phyloP scores from a whole-genome alignment of 106 monocot genomes.

The Dioscorea alata region DNA sequence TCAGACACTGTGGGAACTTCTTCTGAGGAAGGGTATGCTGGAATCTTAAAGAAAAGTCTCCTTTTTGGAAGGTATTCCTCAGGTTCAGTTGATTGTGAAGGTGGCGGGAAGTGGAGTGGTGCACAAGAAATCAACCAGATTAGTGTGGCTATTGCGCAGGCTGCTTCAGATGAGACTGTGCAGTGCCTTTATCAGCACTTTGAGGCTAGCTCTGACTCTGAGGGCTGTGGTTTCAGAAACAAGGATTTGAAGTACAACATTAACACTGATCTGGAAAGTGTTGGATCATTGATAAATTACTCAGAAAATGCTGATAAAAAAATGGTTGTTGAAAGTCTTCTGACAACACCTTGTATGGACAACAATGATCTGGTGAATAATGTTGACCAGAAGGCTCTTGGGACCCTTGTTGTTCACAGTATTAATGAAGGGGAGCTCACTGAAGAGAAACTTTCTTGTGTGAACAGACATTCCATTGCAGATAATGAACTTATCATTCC shows the following conservation, averaged over 20 bases:
- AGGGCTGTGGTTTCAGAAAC: conserved; percentile 20
- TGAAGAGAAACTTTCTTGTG: conserved; percentile 27
- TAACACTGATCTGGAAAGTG: conserved; percentile 20
- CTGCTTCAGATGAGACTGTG: conserved; percentile 39
- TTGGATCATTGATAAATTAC: conserved; percentile 4
- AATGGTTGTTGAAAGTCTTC: conserved; percentile 39
- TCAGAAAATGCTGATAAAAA: conserved; percentile 32
- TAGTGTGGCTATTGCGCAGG: conserved; percentile 27
- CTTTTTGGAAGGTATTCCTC: conserved; percentile 63
- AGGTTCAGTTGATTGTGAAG: conserved; percentile 70
- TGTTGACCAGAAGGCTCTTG: conserved; percentile 35
- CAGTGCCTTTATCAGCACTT: conserved; percentile 30
- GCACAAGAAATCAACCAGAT: conserved; percentile 44
- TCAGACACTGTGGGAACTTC: conserved; percentile 73
- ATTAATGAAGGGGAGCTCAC: conserved; percentile 25
- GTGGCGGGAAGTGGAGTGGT: conserved; percentile 57
- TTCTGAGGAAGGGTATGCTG: conserved; percentile 77
- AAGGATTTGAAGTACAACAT: conserved; percentile 27
- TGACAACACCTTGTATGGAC: conserved; percentile 47
- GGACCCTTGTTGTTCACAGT: conserved; percentile 25
- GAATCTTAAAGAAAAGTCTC: conserved; percentile 60
- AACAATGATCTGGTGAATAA: conserved; percentile 27
- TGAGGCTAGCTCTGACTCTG: conserved; percentile 28
- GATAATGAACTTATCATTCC: conserved; percentile 70
- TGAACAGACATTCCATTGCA: conserved; percentile 27